A percentile compares a stretch with the other conserved stretches of the same genome.
phyloP scores from a whole-genome alignment of 495 filamentous ascomycete genomes.

The Neurospora sp. region DNA sequence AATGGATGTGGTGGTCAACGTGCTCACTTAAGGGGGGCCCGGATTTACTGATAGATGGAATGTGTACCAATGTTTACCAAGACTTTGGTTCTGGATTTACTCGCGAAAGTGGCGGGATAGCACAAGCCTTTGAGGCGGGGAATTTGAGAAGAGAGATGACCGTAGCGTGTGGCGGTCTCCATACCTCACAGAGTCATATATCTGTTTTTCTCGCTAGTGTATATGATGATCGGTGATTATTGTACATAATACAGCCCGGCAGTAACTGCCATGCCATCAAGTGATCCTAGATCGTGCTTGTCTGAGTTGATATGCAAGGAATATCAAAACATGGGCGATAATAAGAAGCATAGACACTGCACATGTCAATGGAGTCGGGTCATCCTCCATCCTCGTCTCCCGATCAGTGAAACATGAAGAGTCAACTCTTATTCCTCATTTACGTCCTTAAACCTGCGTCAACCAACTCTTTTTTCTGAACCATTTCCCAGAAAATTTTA shows the following conservation, averaged over 20 bases:
- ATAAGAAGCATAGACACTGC: not conserved
- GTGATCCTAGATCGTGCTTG: not conserved
- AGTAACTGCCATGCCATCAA: not conserved
- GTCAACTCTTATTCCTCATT: not conserved
- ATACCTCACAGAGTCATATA: not conserved
- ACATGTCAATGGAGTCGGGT: not conserved
- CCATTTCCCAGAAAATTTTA: constrained; percentile 1
- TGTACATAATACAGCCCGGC: not conserved
- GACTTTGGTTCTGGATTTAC: not conserved
- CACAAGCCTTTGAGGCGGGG: not conserved
- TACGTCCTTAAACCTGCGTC: not conserved
- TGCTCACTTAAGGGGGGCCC: not conserved
- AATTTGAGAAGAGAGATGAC: not conserved
- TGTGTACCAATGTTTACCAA: not conserved
- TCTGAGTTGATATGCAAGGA: not conserved
- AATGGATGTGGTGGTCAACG: not conserved
- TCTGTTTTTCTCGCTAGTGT: not conserved
- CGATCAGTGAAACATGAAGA: not conserved
- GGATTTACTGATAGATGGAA: not conserved
- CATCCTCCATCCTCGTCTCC: not conserved
- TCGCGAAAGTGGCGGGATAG: not conserved
- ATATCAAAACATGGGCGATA: not conserved
- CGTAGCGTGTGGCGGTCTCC: not conserved
- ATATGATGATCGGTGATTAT: not conserved
- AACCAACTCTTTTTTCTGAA: not conserved